phyloP scores from a whole-genome alignment of 2,329 filamentous ascomycete species.

The Macrophomina tecta region DNA sequence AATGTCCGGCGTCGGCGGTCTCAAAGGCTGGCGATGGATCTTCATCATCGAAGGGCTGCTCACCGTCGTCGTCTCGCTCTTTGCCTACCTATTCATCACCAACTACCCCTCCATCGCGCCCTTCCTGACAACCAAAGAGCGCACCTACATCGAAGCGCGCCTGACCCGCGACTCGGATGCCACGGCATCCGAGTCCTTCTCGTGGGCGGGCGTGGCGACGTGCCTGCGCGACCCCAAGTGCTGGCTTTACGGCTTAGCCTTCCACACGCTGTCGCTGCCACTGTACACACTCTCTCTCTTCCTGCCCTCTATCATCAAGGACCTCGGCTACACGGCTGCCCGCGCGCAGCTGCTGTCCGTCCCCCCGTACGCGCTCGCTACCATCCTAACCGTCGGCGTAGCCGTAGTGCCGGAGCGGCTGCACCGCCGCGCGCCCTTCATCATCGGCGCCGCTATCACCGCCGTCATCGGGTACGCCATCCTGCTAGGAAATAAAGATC shows the following conservation, averaged over 20 bases:
- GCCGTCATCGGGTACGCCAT: conserved; percentile 49
- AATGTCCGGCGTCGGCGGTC: conserved; percentile 60
- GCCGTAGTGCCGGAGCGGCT: conserved; percentile 43
- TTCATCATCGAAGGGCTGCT: conserved; percentile 48
- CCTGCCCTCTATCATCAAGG: conserved; percentile 57
- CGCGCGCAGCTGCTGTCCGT: conserved; percentile 55
- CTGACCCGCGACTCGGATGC: conserved; percentile 73
- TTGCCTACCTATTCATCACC: conserved; percentile 64
- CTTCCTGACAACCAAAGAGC: conserved; percentile 61
- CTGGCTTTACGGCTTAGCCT: conserved; percentile 74
- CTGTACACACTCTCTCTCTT: conserved; percentile 47
- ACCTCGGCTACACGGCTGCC: conserved; percentile 50
- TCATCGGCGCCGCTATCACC: conserved; percentile 39
- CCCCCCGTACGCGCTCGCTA: conserved; percentile 50
- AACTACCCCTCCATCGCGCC: conserved; percentile 67
- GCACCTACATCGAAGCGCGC: conserved; percentile 65
- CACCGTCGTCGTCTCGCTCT: conserved; percentile 42
- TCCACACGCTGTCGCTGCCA: conserved; percentile 72
- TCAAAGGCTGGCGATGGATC: conserved; percentile 50
- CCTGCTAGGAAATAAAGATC: conserved; percentile 41
- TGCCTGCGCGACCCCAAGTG: conserved; percentile 72
- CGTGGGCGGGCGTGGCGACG: conserved; percentile 68
- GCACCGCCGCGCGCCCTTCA: conserved; percentile 43
- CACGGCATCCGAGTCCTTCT: conserved; percentile 71
- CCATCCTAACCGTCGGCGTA: conserved; percentile 44